A percentile compares a stretch with the other conserved stretches of the same genome.
Evolutionary conservation across 1,139 yeast species (phyloP).

Genomic region (Zygosaccharomyces pseudobailii): DNA sequence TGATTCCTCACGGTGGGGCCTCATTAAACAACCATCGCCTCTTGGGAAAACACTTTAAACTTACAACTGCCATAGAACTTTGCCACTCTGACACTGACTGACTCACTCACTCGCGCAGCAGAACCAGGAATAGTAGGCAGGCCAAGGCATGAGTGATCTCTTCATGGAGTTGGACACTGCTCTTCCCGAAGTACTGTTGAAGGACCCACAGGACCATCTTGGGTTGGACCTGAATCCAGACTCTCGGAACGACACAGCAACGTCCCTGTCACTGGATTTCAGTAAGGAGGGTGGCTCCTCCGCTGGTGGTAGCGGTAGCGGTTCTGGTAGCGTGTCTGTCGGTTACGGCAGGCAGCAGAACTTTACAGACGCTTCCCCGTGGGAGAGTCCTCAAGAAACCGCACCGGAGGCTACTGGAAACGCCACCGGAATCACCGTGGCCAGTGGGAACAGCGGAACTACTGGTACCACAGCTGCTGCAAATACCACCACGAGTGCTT

Average conservation of each 20-base stretch:
- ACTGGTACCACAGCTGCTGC: neutral
- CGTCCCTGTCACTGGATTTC: constrained; percentile 13
- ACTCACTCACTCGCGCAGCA: neutral
- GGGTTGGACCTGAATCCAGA: neutral
- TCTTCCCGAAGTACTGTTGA: neutral
- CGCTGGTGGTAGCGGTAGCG: neutral
- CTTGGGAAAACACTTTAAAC: neutral
- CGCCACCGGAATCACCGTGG: neutral
- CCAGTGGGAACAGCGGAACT: neutral
- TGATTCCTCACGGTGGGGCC: neutral
- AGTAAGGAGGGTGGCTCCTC: constrained; percentile 1
- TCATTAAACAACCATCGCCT: neutral
- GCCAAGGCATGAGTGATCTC: neutral
- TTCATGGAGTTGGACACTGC: neutral
- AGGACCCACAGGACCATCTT: neutral
- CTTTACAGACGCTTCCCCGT: neutral
- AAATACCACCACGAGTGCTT: neutral
- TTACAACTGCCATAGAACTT: neutral
- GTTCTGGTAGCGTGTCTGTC: neutral
- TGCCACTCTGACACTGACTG: neutral
- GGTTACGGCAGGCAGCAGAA: neutral
- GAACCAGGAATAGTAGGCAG: neutral
- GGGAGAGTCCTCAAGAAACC: neutral
- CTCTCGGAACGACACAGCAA: neutral
- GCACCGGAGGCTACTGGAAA: constrained; percentile 1